phyloP scores from a whole-genome alignment of 805 yeast genomes.

The Saccharomyces cerevisiae region DNA sequence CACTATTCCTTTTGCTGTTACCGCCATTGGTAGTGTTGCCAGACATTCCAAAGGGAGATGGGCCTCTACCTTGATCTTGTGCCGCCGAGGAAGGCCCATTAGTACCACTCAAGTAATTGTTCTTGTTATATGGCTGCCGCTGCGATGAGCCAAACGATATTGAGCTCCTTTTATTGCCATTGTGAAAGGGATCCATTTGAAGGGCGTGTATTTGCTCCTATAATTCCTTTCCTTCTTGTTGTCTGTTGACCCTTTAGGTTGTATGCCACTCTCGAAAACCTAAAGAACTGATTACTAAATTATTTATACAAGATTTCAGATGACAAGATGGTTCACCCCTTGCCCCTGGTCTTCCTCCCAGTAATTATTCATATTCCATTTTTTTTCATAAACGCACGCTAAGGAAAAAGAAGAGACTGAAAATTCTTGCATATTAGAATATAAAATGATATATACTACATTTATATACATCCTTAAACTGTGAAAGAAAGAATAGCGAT shows the following conservation, averaged over 20 bases:
- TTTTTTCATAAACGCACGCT: background rate
- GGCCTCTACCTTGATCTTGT: background rate
- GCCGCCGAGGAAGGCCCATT: slow-evolving; percentile 5
- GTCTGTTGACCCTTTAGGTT: background rate
- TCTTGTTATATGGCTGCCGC: slow-evolving; percentile 11
- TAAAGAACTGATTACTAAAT: background rate
- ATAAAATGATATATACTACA: background rate
- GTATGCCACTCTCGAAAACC: background rate
- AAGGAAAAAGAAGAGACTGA: background rate
- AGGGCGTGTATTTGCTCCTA: background rate
- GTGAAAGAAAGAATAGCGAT: background rate
- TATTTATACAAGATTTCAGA: background rate
- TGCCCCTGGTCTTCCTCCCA: background rate
- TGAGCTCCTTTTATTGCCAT: slow-evolving; percentile 21
- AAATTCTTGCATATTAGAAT: background rate
- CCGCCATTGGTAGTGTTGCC: background rate
- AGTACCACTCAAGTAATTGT: slow-evolving; percentile 7
- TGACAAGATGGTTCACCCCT: background rate
- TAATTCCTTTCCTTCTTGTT: background rate
- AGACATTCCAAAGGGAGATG: background rate
- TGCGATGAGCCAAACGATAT: slow-evolving; percentile 24
- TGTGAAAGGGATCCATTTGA: slow-evolving; percentile 22
- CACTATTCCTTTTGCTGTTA: background rate
- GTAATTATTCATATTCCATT: background rate
- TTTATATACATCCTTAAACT: background rate